Evolutionary conservation across 2,329 filamentous ascomycete species (phyloP), one percentile per base, ranked within the genome.

Genomic region (Botrytis deweyae): DNA sequence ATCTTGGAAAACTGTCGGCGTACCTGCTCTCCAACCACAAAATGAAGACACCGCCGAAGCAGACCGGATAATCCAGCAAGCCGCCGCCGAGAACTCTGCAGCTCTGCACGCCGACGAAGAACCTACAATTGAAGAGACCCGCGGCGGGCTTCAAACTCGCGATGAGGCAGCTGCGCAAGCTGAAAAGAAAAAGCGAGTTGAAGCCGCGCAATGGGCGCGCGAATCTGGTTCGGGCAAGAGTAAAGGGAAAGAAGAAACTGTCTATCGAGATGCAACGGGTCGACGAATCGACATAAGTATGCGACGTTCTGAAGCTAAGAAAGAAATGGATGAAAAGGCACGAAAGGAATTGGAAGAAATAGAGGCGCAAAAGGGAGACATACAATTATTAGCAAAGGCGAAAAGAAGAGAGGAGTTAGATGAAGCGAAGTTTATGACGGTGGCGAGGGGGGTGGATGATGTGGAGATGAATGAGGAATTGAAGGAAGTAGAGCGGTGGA

Each of bases 181-280:
- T 8, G 86, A 88, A 78, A 88, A 89, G 80, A 90, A 92, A 25
- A 89, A 91, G 76, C 88, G 86, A 20, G 88, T 91, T 77, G 91
- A 94, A 75, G 82, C 83, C n/a, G 84, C 83, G 22, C 84, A 86
- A 38, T 88, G 87, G 78, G 84, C 86, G 75, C 76, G 79, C 76
- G 75, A 83, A 82, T 58, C 49, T 16, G 77, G 78, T 77, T 81
- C 78, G 29, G 74, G 59, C 81, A 83, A 49, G 86, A 84, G 74
- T 84, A 81, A 75, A 82, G 85, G 0, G 73, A 88, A 88, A 46
- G 88, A 91, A 79, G 94, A 98, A 83, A 97, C 95, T 0, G 94
- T 98, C 38, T 98, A 98, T 82, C 92, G 96, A 78, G 96, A 99
- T 83, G 96, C 97, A 18, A 96, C 93, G 4, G 96, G 96, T 20